phyloP scores from a whole-genome alignment of 2,329 filamentous ascomycete genomes.

The Penicillium sp. region DNA sequence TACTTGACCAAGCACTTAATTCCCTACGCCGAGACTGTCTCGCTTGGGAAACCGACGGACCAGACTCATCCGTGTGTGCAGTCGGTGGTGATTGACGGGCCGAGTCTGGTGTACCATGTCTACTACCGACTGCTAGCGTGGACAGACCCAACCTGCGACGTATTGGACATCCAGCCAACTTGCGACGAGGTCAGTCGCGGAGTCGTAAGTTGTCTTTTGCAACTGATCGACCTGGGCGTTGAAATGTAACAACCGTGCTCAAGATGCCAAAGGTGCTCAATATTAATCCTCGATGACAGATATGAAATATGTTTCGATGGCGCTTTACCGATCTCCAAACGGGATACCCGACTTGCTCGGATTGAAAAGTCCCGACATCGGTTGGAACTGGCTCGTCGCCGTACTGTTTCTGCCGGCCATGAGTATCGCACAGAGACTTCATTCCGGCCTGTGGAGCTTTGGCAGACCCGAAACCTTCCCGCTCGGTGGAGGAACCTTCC shows the following conservation, averaged over 20 bases:
- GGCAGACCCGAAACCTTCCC: slow-evolving; percentile 26
- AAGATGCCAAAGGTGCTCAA: not conserved
- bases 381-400: slow-evolving; percentile 51
- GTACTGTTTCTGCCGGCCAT: not conserved
- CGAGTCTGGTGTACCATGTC: slow-evolving; percentile 72
- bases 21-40: slow-evolving; percentile 30
- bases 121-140: slow-evolving; percentile 56
- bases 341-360: slow-evolving; percentile 59
- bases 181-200: slow-evolving; percentile 63
- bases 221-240: slow-evolving; percentile 56
- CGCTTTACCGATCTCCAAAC: slow-evolving; percentile 68
- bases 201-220: slow-evolving; percentile 62
- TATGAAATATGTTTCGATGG: slow-evolving; percentile 82
- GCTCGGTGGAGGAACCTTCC: slow-evolving; percentile 41
- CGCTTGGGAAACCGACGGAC: slow-evolving; percentile 11
- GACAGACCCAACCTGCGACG: slow-evolving; percentile 41
- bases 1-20: slow-evolving; percentile 32
- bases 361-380: slow-evolving; percentile 58
- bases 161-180: slow-evolving; percentile 55
- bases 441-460: slow-evolving; percentile 24
- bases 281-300: slow-evolving; percentile 39
- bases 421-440: slow-evolving; percentile 12
- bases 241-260: slow-evolving; percentile 53
- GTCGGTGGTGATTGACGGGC: slow-evolving; percentile 68
- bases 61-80: slow-evolving; percentile 14